A percentile compares a stretch with the other conserved stretches of the same genome.
These are phyloP conservation scores for Clarireedia paspali DNA, from an alignment of 2,329 filamentous ascomycete genomes.

Conservation along the genomic window DNA sequence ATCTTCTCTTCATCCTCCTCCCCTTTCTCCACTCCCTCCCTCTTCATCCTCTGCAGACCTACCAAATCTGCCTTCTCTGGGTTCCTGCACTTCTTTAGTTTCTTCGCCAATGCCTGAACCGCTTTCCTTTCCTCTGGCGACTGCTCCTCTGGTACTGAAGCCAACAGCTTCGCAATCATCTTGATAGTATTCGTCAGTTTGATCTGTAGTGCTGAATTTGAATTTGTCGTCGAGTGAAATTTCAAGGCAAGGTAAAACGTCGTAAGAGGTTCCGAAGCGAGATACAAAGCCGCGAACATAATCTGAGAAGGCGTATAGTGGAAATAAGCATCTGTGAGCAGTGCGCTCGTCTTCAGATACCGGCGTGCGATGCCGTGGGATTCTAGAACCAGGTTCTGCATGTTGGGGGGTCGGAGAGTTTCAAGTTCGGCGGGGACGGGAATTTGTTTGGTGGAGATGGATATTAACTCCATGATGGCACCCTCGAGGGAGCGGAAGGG, in stretches of 20 bases:
- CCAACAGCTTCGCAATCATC: neutral
- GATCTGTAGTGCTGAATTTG: neutral
- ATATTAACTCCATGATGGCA: conserved; percentile 67
- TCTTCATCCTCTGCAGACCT: conserved; percentile 51
- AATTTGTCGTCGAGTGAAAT: conserved; percentile 14
- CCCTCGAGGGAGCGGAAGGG: conserved; percentile 85
- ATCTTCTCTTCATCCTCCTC: conserved; percentile 26
- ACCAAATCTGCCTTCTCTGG: conserved; percentile 68
- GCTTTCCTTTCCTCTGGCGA: conserved; percentile 33
- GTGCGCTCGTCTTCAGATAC: conserved; percentile 68
- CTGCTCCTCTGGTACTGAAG: conserved; percentile 12
- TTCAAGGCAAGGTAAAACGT: conserved; percentile 28
- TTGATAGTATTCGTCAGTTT: neutral
- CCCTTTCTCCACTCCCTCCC: conserved; percentile 33
- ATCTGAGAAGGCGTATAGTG: conserved; percentile 93
- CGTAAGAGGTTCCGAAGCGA: conserved; percentile 60
- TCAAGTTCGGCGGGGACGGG: conserved; percentile 3
- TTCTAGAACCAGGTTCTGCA: conserved; percentile 39
- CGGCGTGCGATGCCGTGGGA: conserved; percentile 69
- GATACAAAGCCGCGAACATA: conserved; percentile 71
- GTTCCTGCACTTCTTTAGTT: conserved; percentile 66
- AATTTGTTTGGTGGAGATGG: conserved; percentile 1
- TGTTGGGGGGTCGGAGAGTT: conserved; percentile 13
- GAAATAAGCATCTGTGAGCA: conserved; percentile 94
- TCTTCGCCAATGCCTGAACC: conserved; percentile 55